Conservation (phyloP, 192 early-diverging fungal species). For the Umbelopsis isabellina region DNA sequence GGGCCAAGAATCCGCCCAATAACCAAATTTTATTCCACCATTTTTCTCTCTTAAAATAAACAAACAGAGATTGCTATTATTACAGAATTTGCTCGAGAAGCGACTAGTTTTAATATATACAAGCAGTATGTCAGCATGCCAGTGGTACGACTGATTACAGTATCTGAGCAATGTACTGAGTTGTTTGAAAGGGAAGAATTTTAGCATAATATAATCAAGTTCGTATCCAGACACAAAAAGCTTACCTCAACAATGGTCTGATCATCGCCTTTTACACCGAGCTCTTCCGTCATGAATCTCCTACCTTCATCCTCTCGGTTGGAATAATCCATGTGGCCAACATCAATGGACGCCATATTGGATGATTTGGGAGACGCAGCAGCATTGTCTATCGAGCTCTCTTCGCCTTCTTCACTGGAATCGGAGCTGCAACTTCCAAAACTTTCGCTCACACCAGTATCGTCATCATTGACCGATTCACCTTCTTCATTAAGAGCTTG, state of each 20-base stretch:
- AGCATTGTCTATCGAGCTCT: not conserved
- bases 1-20: not conserved
- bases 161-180: not conserved
- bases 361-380: not conserved
- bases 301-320: constrained; percentile 13
- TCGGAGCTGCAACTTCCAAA: constrained; percentile 11
- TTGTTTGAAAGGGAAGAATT: not conserved
- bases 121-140: not conserved
- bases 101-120: not conserved
- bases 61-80: constrained; percentile 18
- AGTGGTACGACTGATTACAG: not conserved
- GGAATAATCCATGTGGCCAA: not conserved
- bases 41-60: constrained; percentile 10
- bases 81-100: not conserved
- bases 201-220: too few relatives aligned
- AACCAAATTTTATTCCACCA: not conserved
- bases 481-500: not conserved
- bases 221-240: not conserved
- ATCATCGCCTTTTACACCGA: constrained; percentile 35
- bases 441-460: not conserved
- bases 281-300: constrained; percentile 30
- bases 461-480: not conserved
- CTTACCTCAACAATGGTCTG: constrained; percentile 41
- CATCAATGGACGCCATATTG: not conserved
- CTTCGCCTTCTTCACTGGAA: not conserved